Percentiles rank a stretch among this genome's conserved stretches.
Evolutionary conservation across 495 filamentous ascomycete species (phyloP).

Genomic region (Penicillium fimorum): DNA sequence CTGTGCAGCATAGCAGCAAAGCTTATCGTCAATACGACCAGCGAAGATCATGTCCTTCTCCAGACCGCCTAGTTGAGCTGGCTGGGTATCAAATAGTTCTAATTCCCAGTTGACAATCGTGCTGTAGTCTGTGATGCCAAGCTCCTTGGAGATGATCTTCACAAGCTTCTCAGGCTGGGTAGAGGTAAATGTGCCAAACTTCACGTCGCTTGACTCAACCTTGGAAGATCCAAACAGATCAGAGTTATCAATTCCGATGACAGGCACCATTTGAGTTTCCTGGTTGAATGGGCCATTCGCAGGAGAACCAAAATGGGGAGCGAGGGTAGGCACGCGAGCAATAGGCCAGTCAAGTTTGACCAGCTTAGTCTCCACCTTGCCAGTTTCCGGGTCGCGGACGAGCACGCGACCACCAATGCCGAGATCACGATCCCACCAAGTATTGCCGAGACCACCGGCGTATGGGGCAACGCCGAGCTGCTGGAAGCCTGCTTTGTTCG

Average conservation of each 20-base stretch:
- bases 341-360: slow-evolving; percentile 93
- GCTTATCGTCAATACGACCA: slow-evolving; percentile 93
- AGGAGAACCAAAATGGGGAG: slow-evolving; percentile 86
- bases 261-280: slow-evolving; percentile 93
- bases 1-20: slow-evolving; percentile 90
- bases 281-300: slow-evolving; percentile 76
- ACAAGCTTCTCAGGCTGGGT: slow-evolving; percentile 85
- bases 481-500: slow-evolving; percentile 76
- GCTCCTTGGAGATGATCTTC: slow-evolving; percentile 71
- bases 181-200: slow-evolving; percentile 62
- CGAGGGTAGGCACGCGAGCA: slow-evolving; percentile 87
- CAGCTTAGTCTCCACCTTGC: slow-evolving; percentile 78
- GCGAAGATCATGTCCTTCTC: slow-evolving; percentile 95
- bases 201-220: slow-evolving; percentile 31
- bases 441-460: slow-evolving; percentile 77
- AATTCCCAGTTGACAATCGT: slow-evolving; percentile 93
- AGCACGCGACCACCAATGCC: slow-evolving; percentile 86
- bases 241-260: slow-evolving; percentile 83
- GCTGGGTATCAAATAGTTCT: slow-evolving; percentile 92
- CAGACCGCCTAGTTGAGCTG: slow-evolving; percentile 77
- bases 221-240: slow-evolving; percentile 42
- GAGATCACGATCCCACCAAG: slow-evolving; percentile 95
- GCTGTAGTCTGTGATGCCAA: slow-evolving; percentile 64
- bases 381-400: slow-evolving; percentile 65
- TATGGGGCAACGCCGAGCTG: slow-evolving; percentile 93